Evolutionary conservation across 768 basidiomycete species (phyloP).

Genomic region (Lentinus brumalis): DNA sequence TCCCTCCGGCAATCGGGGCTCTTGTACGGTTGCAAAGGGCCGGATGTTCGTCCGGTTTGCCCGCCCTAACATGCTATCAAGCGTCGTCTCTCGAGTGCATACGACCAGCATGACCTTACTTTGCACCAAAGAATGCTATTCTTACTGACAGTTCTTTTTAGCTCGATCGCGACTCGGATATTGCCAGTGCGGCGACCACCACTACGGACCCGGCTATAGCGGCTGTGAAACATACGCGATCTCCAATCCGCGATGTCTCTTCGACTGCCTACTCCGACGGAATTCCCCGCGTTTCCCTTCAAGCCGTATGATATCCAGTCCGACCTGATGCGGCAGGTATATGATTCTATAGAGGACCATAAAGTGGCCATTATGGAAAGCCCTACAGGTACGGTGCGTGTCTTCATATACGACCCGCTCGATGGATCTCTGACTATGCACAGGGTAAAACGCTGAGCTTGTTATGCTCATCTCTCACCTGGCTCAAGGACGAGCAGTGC

Average conservation of each 20-base stretch:
- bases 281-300: slow-evolving; percentile 68
- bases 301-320: slow-evolving; percentile 80
- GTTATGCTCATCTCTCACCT: slow-evolving; percentile 73
- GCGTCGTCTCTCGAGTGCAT: too few relatives aligned
- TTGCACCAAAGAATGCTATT: too few relatives aligned
- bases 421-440: not conserved
- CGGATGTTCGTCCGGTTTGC: too few relatives aligned
- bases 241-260: slow-evolving; percentile 23
- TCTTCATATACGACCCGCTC: not conserved
- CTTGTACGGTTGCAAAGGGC: too few relatives aligned
- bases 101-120: too few relatives aligned
- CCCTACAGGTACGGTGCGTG: slow-evolving; percentile 81
- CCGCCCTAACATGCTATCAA: too few relatives aligned
- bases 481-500: slow-evolving; percentile 69
- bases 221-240: too few relatives aligned
- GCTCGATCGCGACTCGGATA: too few relatives aligned
- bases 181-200: too few relatives aligned
- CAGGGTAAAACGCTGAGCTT: slow-evolving; percentile 89
- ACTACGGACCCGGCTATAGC: too few relatives aligned
- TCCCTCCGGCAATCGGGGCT: too few relatives aligned
- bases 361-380: slow-evolving; percentile 85
- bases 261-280: slow-evolving; percentile 58
- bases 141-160: too few relatives aligned
- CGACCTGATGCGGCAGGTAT: slow-evolving; percentile 87
- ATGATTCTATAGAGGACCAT: slow-evolving; percentile 70